Evolutionary conservation across 257 asterid genomes (phyloP), one percentile per base, ranked within the genome.

Genomic region (Gardenia jasminoides): DNA sequence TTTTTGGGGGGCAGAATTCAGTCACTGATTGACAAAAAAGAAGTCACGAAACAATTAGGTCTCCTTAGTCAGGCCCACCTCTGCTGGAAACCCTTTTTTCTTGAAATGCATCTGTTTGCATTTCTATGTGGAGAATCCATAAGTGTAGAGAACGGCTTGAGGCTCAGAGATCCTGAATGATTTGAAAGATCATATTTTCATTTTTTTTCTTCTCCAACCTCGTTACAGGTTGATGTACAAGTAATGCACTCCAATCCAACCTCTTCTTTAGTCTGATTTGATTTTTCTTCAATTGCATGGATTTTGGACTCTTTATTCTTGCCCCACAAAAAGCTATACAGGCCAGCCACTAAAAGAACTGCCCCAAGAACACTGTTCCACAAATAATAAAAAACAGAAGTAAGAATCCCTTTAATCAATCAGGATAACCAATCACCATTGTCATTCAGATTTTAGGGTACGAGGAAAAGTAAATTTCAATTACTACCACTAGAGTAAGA

Each of bases 301-400:
- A 10, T 4, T 76, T 79, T 78, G 41, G 76, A 52, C 77, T 86
- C 91, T 82, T 31, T 26, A n/a, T 84, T 84, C 78, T 84, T 90
- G 39, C 92, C 92, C 94, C 92, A 90, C 61, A 90, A 72, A 77
- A 84, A 89, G 66, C 89, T 66, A 30, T 88, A 90, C 1, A 90
- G 88, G 64, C 94, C 94, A 71, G 54, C 66, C 26, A 88, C 86
- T 43, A 88, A 80, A 80, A 90, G 68, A 13, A 58, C 82, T 9
- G 87, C 86, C 12, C 92, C 92, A 78, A 89, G 62, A 58, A 81
- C 80, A 48, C 92, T 85, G 85, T 70, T 44, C 15, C 65, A 78
- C 6, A 26, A 56, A 67, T 44, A 7, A 80, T 54, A 43, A 16
- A 12, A 71, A 3, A 1, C 7, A 17, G 3, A 44, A 19, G 30